Conservation (phyloP, 2,329 filamentous ascomycete species). For the Microcyclospora tardicrescens region DNA sequence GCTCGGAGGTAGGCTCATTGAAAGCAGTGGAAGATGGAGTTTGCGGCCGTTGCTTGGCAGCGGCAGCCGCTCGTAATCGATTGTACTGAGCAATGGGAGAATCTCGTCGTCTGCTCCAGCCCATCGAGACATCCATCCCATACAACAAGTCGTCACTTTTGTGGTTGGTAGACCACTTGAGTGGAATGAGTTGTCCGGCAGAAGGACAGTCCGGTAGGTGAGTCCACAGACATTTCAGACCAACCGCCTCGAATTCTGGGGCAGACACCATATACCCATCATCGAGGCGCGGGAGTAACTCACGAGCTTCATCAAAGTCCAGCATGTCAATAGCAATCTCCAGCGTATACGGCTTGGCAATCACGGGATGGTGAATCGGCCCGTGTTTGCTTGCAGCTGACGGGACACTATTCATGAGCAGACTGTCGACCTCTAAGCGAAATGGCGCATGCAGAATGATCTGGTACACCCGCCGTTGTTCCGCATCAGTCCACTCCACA, state of each 20-base stretch:
- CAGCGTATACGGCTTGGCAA: too few relatives aligned
- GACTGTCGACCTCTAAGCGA: neutral
- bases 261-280: too few relatives aligned
- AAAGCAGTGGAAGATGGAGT: constrained; percentile 16
- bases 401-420: neutral
- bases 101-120: constrained; percentile 12
- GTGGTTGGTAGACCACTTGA: constrained; percentile 6
- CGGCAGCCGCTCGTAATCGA: neutral
- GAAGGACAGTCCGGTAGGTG: constrained; percentile 19
- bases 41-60: constrained; percentile 4
- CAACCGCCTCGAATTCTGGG: too few relatives aligned
- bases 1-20: constrained; percentile 9
- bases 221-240: constrained; percentile 13
- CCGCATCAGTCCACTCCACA: too few relatives aligned
- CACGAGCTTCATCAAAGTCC: too few relatives aligned
- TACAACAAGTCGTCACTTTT: constrained; percentile 10
- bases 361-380: neutral
- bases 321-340: too few relatives aligned
- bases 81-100: constrained; percentile 16
- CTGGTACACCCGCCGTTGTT: too few relatives aligned
- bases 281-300: too few relatives aligned
- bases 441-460: neutral
- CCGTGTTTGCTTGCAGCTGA: constrained; percentile 1
- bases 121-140: constrained; percentile 15
- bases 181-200: constrained; percentile 7